Evolutionary conservation across 352 stramenopile genomes (phyloP).

Genomic region (Hyaloperonospora brassicae): DNA sequence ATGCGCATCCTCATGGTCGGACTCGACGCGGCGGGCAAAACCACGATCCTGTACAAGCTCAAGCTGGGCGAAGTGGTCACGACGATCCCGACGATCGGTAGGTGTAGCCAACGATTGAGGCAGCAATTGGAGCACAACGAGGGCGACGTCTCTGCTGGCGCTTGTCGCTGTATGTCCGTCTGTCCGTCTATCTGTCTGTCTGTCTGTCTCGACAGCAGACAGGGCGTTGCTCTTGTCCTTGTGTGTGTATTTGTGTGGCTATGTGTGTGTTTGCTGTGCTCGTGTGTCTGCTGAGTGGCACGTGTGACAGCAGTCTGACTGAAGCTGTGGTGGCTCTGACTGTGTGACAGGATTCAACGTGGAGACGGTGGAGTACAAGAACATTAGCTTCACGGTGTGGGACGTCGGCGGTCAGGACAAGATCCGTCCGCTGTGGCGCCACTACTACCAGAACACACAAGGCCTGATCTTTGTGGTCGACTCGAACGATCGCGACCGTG

Average conservation of each 20-base stretch:
- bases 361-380: slow-evolving; percentile 99
- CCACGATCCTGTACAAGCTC: slow-evolving; percentile 97
- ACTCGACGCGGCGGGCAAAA: slow-evolving; percentile 99
- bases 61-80: slow-evolving; percentile 93
- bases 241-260: not conserved
- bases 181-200: too few relatives aligned
- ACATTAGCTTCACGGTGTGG: slow-evolving; percentile 99
- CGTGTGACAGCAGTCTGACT: not conserved
- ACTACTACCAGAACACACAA: slow-evolving; percentile 99
- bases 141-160: not conserved
- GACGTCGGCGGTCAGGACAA: slow-evolving; percentile 99
- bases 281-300: too few relatives aligned
- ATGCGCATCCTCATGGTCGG: slow-evolving; percentile 99
- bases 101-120: slow-evolving; percentile 6
- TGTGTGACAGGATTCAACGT: slow-evolving; percentile 93
- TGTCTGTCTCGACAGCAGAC: not conserved
- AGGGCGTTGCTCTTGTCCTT: not conserved
- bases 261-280: too few relatives aligned
- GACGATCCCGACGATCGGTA: slow-evolving; percentile 96
- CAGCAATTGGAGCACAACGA: not conserved
- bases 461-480: slow-evolving; percentile 99
- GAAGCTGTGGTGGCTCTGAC: not conserved
- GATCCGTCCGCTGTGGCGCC: slow-evolving; percentile 97
- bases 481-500: slow-evolving; percentile 97
- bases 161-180: not conserved